phyloP scores from a whole-genome alignment of 768 basidiomycete genomes.

The Holtermannia corniformis region DNA sequence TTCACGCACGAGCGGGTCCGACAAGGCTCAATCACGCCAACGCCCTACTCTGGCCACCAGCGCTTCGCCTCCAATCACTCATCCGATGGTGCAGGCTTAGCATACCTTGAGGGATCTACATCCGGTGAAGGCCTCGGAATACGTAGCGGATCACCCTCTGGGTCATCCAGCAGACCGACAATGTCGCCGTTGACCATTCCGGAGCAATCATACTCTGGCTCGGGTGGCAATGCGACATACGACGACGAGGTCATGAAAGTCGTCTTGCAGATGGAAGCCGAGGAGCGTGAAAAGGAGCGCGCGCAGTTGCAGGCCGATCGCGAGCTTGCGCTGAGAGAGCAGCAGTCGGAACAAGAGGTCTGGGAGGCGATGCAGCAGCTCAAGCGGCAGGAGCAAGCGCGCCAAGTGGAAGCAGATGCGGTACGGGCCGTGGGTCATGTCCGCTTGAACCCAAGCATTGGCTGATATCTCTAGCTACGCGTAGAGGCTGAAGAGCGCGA shows the following conservation, averaged over 20 bases:
- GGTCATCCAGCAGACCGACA: neutral
- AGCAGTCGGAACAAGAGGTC: slow-evolving; percentile 37
- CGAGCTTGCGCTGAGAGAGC: slow-evolving; percentile 36
- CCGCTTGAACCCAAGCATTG: neutral
- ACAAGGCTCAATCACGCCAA: slow-evolving; percentile 11
- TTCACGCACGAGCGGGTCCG: neutral
- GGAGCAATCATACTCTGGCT: neutral
- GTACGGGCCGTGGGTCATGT: slow-evolving; percentile 24
- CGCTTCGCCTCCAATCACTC: neutral
- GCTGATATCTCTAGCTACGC: slow-evolving; percentile 21
- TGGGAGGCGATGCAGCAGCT: slow-evolving; percentile 34
- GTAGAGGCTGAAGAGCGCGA: slow-evolving; percentile 22
- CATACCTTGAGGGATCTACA: neutral
- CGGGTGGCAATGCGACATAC: slow-evolving; percentile 2
- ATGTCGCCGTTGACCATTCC: neutral
- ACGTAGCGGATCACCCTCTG: neutral
- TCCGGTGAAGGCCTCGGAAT: neutral
- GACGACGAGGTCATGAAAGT: slow-evolving; percentile 27
- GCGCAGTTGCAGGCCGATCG: slow-evolving; percentile 32
- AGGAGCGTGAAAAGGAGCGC: slow-evolving; percentile 27
- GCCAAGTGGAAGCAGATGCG: slow-evolving; percentile 30
- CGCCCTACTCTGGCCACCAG: neutral
- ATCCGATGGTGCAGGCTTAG: neutral
- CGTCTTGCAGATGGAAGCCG: slow-evolving; percentile 33
- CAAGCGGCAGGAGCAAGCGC: slow-evolving; percentile 18